These are phyloP conservation scores for Gossypium turneri DNA, from an alignment of 345 rosid genomes.

Conservation along the genomic window DNA sequence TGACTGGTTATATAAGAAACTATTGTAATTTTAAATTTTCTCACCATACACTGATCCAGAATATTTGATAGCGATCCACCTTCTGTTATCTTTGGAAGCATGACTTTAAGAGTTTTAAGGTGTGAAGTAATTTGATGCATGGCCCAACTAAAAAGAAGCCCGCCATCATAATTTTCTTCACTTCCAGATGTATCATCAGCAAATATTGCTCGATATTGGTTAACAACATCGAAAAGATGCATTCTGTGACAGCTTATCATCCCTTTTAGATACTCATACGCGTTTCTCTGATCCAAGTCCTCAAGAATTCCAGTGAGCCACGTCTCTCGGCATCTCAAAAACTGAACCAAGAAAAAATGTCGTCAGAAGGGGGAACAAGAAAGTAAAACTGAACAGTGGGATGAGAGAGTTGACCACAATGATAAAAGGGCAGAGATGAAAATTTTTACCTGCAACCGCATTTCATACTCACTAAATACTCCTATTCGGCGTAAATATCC, in stretches of 20 bases:
- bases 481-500: conserved; percentile 95
- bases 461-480: conserved; percentile 89
- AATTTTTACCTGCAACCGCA: conserved; percentile 75
- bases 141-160: conserved; percentile 96
- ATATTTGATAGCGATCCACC: conserved; percentile 95
- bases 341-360: conserved; percentile 43
- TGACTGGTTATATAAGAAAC: not conserved
- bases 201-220: conserved; percentile 93
- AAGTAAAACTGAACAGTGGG: not conserved
- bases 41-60: conserved; percentile 92
- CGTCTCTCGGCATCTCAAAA: conserved; percentile 93
- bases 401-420: no score
- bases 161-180: conserved; percentile 93
- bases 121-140: conserved; percentile 99
- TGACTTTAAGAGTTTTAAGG: conserved; percentile 85
- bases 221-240: conserved; percentile 95
- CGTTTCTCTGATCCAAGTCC: conserved; percentile 85
- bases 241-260: conserved; percentile 81
- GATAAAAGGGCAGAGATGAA: not conserved
- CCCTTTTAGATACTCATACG: conserved; percentile 91
- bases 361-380: conserved; percentile 19
- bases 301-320: conserved; percentile 98
- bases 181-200: conserved; percentile 97
- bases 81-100: conserved; percentile 95
- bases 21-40: conserved; percentile 15